Evolutionary conservation across 495 filamentous ascomycete species (phyloP).

Genomic region (Terfezia claveryi): DNA sequence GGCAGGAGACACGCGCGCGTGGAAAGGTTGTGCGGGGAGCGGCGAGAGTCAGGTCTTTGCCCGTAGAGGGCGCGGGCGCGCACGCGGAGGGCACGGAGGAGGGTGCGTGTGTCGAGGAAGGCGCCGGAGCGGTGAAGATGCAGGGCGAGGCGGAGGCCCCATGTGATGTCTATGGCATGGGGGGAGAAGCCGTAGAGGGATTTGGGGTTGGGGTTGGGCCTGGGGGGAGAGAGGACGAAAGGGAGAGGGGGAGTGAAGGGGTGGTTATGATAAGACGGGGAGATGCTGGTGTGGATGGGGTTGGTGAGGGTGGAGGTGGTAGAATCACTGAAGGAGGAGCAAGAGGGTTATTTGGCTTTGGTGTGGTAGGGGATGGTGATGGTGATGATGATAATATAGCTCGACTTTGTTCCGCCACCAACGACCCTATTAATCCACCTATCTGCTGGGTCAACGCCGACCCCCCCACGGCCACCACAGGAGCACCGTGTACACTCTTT

Average conservation of each 20-base stretch:
- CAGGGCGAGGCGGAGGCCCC: constrained; percentile 9
- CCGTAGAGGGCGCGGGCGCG: background rate
- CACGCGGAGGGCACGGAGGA: constrained; percentile 9
- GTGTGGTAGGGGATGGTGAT: no score
- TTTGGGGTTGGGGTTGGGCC: background rate
- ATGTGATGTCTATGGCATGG: constrained; percentile 3
- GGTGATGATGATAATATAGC: no score
- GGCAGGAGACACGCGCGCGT: no score
- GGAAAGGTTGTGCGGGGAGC: no score
- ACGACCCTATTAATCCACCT: no score
- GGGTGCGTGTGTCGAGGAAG: constrained; percentile 4
- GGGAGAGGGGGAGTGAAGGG: background rate
- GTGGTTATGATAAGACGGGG: constrained; percentile 1
- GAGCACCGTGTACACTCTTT: no score
- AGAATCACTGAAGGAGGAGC: no score
- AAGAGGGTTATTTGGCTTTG: no score
- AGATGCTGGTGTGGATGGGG: background rate
- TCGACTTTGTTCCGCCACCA: no score
- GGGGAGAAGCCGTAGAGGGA: background rate
- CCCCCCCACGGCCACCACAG: no score
- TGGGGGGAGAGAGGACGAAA: background rate
- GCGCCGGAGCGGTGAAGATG: constrained; percentile 4
- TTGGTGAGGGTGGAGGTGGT: background rate
- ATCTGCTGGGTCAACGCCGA: no score
- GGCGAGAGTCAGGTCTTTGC: no score